Base-by-base conservation (phyloP, 805 yeast species). In the Candida andamanensis region DNA sequence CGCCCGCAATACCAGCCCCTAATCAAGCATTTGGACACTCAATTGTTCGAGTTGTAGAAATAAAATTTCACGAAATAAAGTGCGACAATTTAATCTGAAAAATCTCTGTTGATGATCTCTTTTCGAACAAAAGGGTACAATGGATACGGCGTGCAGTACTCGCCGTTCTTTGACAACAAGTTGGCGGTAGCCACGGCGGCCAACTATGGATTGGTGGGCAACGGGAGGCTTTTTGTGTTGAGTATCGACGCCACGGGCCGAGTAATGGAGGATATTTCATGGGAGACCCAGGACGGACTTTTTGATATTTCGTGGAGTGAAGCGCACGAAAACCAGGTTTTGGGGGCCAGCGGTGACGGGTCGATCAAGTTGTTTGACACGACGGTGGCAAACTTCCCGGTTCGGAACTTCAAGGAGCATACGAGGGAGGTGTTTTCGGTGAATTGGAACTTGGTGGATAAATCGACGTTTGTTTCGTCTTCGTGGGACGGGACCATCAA, bases 401-500 rank as follows among this genome's bases (percentile, higher is more conserved):
- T 85, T 7, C 74, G 71, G 61, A 78, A 77, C 46, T 83, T 74
- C 65, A 70, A 72, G 28, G 97, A 85, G 47, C 98, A 90, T 56
- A 58, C 71, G 17, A 64, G 78, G 28, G 95, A 85, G 51, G 89
- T 80, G 7, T 80, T 82, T 40, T 69, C 80, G 12, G 74, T 83
- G 21, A 74, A 75, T 46, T 83, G 92, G 92, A 81, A 79, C 49
- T 51, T 80, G 37, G 72, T 77, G 3, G 81, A 78, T 41, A 83
- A 86, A 57, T 50, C 70, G 4, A 65, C 64, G 12, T 85, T 90
- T 56, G 77, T 81, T 24, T 72, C 90, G 13, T 73, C 89, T 17
- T 81, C 95, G 6, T 90, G 97, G 97, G 97, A 90, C 54, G 95
- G 97, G 0, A 63, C 82, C 0, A 72, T 89, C 23, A 85, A 85